Conservation (phyloP, 805 yeast genomes). For the Sugiyamaella chiloensis region DNA sequence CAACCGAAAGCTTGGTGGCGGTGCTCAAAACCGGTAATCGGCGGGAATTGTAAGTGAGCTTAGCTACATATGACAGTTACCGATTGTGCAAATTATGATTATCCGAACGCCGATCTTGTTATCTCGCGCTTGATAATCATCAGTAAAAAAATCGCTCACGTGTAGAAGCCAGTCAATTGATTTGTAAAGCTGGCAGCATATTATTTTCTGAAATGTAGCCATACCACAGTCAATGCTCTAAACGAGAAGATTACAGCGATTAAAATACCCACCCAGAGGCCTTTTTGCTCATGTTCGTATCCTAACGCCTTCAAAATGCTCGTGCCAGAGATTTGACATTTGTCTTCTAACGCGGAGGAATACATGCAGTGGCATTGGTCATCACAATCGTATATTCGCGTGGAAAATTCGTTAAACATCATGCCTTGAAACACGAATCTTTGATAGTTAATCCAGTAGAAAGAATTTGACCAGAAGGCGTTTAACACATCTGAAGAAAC, state of each 20-base stretch:
- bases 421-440: slow-evolving; percentile 44
- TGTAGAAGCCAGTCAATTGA: too few relatives aligned
- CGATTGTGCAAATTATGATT: too few relatives aligned
- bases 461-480: slow-evolving; percentile 41
- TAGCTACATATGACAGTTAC: too few relatives aligned
- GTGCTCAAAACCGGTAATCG: too few relatives aligned
- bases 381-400: slow-evolving; percentile 34
- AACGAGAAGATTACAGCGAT: slow-evolving; percentile 30
- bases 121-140: too few relatives aligned
- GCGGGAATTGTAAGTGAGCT: too few relatives aligned
- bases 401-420: slow-evolving; percentile 41
- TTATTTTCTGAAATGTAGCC: background rate
- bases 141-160: too few relatives aligned
- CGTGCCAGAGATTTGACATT: slow-evolving; percentile 36
- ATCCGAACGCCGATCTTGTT: too few relatives aligned
- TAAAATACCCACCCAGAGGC: slow-evolving; percentile 38
- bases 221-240: background rate
- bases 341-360: slow-evolving; percentile 28
- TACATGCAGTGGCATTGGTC: slow-evolving; percentile 39
- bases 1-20: too few relatives aligned
- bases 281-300: slow-evolving; percentile 31
- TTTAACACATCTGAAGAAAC: slow-evolving; percentile 37
- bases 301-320: slow-evolving; percentile 37
- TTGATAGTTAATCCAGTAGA: slow-evolving; percentile 42
- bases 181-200: too few relatives aligned